Percentiles rank a stretch among this genome's conserved stretches.
Evolutionary conservation across 768 basidiomycete genomes (phyloP).

Genomic region (Daedaleopsis sinensis): DNA sequence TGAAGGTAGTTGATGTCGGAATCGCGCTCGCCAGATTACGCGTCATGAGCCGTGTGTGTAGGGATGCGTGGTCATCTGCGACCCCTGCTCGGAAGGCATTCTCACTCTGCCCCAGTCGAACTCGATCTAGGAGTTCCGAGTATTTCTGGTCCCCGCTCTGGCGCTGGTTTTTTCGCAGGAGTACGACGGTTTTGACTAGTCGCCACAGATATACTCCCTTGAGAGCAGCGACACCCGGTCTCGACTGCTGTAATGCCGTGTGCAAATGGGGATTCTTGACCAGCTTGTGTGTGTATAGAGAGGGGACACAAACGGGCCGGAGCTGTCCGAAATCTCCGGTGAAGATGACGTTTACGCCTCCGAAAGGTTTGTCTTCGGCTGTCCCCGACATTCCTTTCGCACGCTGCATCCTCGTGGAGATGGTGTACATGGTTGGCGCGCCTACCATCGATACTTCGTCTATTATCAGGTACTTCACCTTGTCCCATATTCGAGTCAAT

Average conservation of each 20-base stretch:
- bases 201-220: too few relatives aligned
- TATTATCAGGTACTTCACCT: conserved; percentile 23
- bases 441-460: conserved; percentile 29
- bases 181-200: too few relatives aligned
- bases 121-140: too few relatives aligned
- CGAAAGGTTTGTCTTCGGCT: conserved; percentile 24
- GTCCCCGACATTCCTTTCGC: conserved; percentile 20
- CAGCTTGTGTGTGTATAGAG: conserved; percentile 21
- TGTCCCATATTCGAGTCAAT: conserved; percentile 21
- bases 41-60: not conserved
- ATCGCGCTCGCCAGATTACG: not conserved
- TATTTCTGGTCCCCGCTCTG: too few relatives aligned
- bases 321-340: conserved; percentile 34
- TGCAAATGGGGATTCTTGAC: not conserved
- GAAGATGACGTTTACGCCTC: conserved; percentile 37
- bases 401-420: conserved; percentile 25
- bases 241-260: not conserved
- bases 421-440: conserved; percentile 23
- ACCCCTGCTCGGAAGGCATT: too few relatives aligned
- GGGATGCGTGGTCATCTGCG: not conserved
- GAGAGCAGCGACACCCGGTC: too few relatives aligned
- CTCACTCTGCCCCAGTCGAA: too few relatives aligned
- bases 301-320: conserved; percentile 22
- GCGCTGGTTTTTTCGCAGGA: too few relatives aligned
- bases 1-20: not conserved